Percentiles rank a stretch among this genome's conserved stretches.
Conservation (phyloP, 306 rosid genomes). For the Sophora flavescens region DNA sequence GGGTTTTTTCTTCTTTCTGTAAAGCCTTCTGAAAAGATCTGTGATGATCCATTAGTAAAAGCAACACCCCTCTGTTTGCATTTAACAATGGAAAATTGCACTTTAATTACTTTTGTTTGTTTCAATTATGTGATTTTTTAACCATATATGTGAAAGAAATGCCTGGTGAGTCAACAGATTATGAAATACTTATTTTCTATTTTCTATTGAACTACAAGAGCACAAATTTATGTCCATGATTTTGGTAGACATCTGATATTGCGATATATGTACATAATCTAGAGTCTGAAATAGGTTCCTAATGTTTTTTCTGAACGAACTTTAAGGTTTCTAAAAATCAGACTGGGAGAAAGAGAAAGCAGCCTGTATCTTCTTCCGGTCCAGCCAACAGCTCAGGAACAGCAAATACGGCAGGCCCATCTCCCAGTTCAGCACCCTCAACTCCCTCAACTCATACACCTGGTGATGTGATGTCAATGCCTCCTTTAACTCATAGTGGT, state of each 20-base stretch:
- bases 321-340: slow-evolving; percentile 93
- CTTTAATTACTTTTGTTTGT: background rate
- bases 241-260: slow-evolving; percentile 2
- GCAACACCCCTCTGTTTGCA: background rate
- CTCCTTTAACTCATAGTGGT: slow-evolving; percentile 88
- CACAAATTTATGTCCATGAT: slow-evolving; percentile 20
- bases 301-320: slow-evolving; percentile 51
- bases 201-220: background rate
- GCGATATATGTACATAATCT: background rate
- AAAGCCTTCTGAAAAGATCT: background rate
- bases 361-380: slow-evolving; percentile 97
- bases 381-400: slow-evolving; percentile 99
- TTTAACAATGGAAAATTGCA: background rate
- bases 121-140: background rate
- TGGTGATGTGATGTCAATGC: slow-evolving; percentile 96
- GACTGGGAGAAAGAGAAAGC: slow-evolving; percentile 98
- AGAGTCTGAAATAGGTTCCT: slow-evolving; percentile 47
- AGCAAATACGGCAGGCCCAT: slow-evolving; percentile 95
- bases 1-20: background rate
- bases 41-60: background rate
- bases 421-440: slow-evolving; percentile 99
- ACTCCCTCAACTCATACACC: slow-evolving; percentile 98
- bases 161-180: background rate
- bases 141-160: slow-evolving; percentile 10
- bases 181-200: background rate